Evolutionary conservation across 169 alveolate species (phyloP).

Genomic region (Cryptosporidium viatorum): DNA sequence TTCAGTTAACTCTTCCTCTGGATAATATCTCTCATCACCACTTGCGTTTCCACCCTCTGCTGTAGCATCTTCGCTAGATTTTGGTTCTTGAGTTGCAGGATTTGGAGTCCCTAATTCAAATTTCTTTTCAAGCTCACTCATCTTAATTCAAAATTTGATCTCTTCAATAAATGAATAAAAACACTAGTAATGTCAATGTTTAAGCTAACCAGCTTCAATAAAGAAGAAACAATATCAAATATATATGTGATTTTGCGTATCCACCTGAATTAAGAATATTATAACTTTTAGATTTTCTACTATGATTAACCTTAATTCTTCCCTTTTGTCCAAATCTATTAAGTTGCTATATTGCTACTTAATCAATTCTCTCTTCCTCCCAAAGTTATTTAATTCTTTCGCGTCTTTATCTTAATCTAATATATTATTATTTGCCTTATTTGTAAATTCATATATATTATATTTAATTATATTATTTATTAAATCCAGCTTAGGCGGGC

Average conservation of each 20-base stretch:
- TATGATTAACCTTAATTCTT: neutral
- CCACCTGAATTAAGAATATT: neutral
- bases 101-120: constrained; percentile 21
- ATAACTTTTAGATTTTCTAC: neutral
- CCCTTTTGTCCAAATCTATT: neutral
- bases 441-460: neutral
- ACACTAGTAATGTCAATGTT: neutral
- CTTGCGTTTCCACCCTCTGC: constrained; percentile 69
- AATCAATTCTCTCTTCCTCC: constrained; percentile 11
- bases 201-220: neutral
- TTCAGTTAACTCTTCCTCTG: constrained; percentile 87
- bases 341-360: constrained; percentile 1
- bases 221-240: neutral
- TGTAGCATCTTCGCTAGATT: constrained; percentile 12
- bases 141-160: neutral
- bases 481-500: neutral
- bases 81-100: constrained; percentile 10
- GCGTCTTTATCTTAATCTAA: constrained; percentile 2
- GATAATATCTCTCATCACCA: constrained; percentile 79
- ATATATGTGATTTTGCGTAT: neutral
- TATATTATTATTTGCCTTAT: neutral
- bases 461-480: neutral
- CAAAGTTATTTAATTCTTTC: neutral
- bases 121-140: constrained; percentile 33
- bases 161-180: neutral